A percentile compares a stretch with the other conserved stretches of the same genome.
These are phyloP conservation scores for Thamnidium elegans DNA, from an alignment of 192 early-diverging fungal species.

Conservation along the genomic window DNA sequence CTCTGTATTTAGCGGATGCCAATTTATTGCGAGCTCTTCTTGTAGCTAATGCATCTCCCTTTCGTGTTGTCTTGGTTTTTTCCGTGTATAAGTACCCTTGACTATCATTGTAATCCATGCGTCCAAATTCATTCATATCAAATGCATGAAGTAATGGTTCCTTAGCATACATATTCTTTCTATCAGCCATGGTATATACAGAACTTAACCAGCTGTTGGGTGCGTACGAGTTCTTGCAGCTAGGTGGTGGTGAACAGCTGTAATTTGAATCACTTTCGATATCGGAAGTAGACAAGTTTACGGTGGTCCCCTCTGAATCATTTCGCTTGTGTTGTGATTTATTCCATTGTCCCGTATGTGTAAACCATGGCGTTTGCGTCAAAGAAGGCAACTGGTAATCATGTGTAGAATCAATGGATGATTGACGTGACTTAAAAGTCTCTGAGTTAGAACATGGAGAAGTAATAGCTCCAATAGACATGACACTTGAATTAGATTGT, in stretches of 20 bases:
- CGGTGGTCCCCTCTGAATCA: background rate
- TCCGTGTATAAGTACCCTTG: background rate
- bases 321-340: background rate
- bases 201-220: background rate
- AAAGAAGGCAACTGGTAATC: background rate
- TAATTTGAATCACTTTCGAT: background rate
- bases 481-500: background rate
- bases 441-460: background rate
- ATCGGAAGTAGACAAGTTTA: background rate
- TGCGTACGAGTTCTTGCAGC: too few species aligned
- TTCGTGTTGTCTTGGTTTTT: background rate
- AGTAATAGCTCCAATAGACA: slow-evolving; percentile 10
- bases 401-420: background rate
- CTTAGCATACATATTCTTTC: background rate
- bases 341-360: background rate
- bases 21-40: slow-evolving; percentile 15
- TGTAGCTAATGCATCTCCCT: background rate
- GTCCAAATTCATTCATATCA: background rate
- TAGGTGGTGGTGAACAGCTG: too few species aligned
- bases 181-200: background rate
- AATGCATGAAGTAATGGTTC: background rate
- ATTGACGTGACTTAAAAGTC: background rate
- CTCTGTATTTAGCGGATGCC: slow-evolving; percentile 17
- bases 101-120: background rate
- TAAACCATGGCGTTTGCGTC: background rate